Conservation (phyloP, 331 rosid species). For the Acacia pycnantha region DNA sequence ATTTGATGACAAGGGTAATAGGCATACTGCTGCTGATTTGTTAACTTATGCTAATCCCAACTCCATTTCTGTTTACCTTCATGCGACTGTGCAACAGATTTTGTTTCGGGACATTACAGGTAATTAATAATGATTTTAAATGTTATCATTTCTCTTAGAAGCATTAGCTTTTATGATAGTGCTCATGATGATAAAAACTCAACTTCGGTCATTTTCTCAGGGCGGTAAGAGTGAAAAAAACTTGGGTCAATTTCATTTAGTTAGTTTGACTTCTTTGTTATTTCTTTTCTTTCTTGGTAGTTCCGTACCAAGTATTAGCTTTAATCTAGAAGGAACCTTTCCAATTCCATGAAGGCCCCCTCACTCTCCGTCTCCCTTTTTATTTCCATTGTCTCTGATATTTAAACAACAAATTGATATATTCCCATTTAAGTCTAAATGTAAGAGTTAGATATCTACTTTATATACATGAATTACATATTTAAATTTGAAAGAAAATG, state of each 20-base stretch:
- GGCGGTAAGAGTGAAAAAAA: too few species aligned
- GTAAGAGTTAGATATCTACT: background rate
- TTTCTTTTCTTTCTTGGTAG: too few species aligned
- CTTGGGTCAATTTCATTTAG: too few species aligned
- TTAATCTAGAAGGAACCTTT: too few species aligned
- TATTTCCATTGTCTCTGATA: background rate
- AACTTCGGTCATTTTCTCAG: background rate
- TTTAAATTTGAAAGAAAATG: too few species aligned
- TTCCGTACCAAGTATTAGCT: too few species aligned
- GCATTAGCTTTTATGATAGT: too few species aligned
- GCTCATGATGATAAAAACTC: background rate
- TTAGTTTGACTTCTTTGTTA: too few species aligned
- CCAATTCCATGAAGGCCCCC: too few species aligned
- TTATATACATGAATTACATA: too few species aligned
- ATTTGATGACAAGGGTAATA: conserved; percentile 52
- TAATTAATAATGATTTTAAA: background rate
- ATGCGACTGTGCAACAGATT: conserved; percentile 63
- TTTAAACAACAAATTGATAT: background rate
- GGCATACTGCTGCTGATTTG: conserved; percentile 81
- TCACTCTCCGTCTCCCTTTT: background rate
- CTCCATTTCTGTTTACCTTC: conserved; percentile 54
- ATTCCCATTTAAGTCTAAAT: too few species aligned
- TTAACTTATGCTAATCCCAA: conserved; percentile 55
- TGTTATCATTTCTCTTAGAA: too few species aligned
- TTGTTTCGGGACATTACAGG: conserved; percentile 44